A percentile compares a stretch with the other conserved stretches of the same genome.
phyloP scores from a whole-genome alignment of 192 early-diverging fungal genomes.

The Spizellomyces punctatus region DNA sequence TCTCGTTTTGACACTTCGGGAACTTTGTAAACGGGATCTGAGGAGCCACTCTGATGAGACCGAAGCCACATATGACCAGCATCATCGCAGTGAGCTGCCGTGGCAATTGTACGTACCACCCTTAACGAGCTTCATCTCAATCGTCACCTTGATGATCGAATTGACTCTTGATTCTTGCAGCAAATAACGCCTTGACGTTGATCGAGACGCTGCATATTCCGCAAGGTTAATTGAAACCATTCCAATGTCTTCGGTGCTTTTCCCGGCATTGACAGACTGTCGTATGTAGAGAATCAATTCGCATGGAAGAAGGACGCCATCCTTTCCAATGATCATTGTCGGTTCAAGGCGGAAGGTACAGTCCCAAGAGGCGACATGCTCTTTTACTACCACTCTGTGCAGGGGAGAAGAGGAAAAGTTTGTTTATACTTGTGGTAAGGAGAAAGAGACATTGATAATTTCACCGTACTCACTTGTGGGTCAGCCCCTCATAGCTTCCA shows the following conservation, averaged over 20 bases:
- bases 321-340: slow-evolving; percentile 71
- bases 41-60: background rate
- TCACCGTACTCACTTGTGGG: slow-evolving; percentile 17
- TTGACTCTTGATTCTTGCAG: slow-evolving; percentile 43
- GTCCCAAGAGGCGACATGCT: slow-evolving; percentile 68
- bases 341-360: slow-evolving; percentile 51
- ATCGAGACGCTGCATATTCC: slow-evolving; percentile 62
- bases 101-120: slow-evolving; percentile 21
- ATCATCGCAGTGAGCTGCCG: background rate
- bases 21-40: slow-evolving; percentile 22
- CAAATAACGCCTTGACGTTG: slow-evolving; percentile 57
- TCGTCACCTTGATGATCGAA: slow-evolving; percentile 32
- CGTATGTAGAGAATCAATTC: slow-evolving; percentile 73
- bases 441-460: background rate
- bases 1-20: slow-evolving; percentile 25
- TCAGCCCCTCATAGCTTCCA: slow-evolving; percentile 13
- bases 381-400: slow-evolving; percentile 50
- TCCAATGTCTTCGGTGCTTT: slow-evolving; percentile 65
- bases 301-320: slow-evolving; percentile 73
- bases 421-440: background rate
- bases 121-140: slow-evolving; percentile 37
- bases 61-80: no score
- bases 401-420: slow-evolving; percentile 1
- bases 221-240: slow-evolving; percentile 75
- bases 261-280: slow-evolving; percentile 68